Evolutionary conservation across 2,329 filamentous ascomycete species (phyloP), one percentile per base, ranked within the genome.

Genomic region (Phyllosticta citribraziliensis): DNA sequence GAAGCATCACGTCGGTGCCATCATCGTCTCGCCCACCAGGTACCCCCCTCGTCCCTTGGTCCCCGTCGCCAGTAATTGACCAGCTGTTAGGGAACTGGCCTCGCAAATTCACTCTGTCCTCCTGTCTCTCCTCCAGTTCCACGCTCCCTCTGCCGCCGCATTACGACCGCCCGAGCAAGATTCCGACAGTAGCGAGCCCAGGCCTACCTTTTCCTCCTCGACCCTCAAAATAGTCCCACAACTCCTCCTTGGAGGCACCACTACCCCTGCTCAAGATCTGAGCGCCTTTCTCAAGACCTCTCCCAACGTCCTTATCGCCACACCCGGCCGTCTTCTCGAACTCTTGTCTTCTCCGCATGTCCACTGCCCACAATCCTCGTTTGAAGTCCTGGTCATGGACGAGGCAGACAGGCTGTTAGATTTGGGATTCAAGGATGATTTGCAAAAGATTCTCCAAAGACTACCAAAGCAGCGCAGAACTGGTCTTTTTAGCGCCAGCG

Each of bases 331-430:
- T 55, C 82, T 99, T 1, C 83, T 96, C 5, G 92, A 97, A 70
- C 82, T 99, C 0, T 80, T 99, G 4, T 86, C 88, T 0, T 96
- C 91, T 1, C 88, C 87, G 1, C 88, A 96, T 69, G 91, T 96
- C 14, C 89, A 95, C 72, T 92, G 89, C 67, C 86, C 90, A 0
- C 88, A 93, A 64, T 91, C 89, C 1, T 89, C 89, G 0, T 97
- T 99, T 66, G 93, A 99, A 72, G 85, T 91, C 56, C 83, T 99
- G 11, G 89, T 99, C 3, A 82, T 99, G 40, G 94, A 99, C 70
- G 94, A 99, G 76, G 94, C 93, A 56, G 94, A 99, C 74, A 83
- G 94, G 63, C 78, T 99, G 25, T 80, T 99, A 11, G 94, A 99
- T 74, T 81, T 97, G 22, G 94, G 95, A 5, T 97, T 99, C 75